Conservation (phyloP, 2,329 filamentous ascomycete species). For the Apiospora arundinis region DNA sequence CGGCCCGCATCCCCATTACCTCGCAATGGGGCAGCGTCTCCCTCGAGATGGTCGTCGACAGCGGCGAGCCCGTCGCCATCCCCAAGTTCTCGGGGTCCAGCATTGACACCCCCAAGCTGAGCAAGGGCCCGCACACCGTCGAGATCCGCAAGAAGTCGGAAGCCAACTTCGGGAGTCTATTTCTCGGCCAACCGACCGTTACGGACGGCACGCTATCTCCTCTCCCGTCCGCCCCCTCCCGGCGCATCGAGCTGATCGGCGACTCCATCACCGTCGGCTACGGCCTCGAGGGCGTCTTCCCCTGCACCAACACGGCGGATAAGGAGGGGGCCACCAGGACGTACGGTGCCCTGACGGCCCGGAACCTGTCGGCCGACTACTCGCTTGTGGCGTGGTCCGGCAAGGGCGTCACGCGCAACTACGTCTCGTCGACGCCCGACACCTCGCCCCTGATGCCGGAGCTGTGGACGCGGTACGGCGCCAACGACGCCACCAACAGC, state of each 20-base stretch:
- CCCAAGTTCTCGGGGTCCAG: conserved; percentile 37
- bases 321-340: conserved; percentile 48
- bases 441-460: conserved; percentile 45
- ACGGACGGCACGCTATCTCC: conserved; percentile 38
- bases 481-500: conserved; percentile 44
- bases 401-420: conserved; percentile 50
- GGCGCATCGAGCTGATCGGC: conserved; percentile 51
- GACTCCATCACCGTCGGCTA: conserved; percentile 54
- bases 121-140: conserved; percentile 43
- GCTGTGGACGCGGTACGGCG: conserved; percentile 50
- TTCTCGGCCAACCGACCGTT: conserved; percentile 35
- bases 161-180: conserved; percentile 41
- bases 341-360: conserved; percentile 50
- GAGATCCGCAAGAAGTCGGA: conserved; percentile 48
- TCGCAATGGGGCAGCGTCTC: conserved; percentile 41
- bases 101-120: conserved; percentile 41
- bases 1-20: conserved; percentile 43
- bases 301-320: conserved; percentile 47
- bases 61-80: conserved; percentile 36
- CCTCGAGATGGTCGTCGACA: conserved; percentile 43
- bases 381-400: conserved; percentile 51
- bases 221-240: conserved; percentile 32
- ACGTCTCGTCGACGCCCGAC: conserved; percentile 38
- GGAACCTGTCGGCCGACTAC: conserved; percentile 48
- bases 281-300: conserved; percentile 47